Percentiles rank a stretch among this genome's conserved stretches.
Conservation (phyloP, 257 asterid species). For the Solanum chaucha region DNA sequence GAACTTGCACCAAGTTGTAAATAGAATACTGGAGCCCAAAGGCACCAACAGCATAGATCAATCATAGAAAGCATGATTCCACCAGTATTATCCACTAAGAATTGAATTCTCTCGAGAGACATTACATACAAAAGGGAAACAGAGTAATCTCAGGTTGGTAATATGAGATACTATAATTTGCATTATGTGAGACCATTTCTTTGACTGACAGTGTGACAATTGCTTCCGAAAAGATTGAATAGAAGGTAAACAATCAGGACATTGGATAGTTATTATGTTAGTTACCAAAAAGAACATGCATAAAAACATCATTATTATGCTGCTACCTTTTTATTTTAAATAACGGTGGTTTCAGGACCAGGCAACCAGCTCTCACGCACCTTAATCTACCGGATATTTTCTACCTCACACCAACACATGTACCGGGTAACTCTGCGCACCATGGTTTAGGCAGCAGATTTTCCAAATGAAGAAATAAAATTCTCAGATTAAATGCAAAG, state of each 20-base stretch:
- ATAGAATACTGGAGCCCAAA: neutral
- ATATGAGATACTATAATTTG: neutral
- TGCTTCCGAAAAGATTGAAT: neutral
- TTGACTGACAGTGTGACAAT: neutral
- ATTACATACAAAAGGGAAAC: neutral
- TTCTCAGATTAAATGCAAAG: neutral
- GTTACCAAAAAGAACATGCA: neutral
- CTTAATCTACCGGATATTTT: neutral
- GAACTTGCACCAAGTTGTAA: neutral
- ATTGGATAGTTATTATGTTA: neutral
- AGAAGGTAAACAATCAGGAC: neutral
- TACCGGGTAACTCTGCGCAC: neutral
- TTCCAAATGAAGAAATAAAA: neutral
- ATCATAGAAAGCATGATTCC: neutral
- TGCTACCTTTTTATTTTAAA: neutral
- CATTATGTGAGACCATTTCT: neutral
- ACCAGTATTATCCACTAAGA: neutral
- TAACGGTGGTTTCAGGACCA: neutral
- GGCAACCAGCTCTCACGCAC: neutral
- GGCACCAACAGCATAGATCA: neutral
- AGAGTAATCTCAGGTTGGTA: neutral
- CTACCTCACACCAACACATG: neutral
- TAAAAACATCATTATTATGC: neutral
- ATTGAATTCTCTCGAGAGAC: neutral
- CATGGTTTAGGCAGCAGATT: neutral